Conservation (phyloP, 108 stramenopile species). For the Pelagomonas calceolata region DNA sequence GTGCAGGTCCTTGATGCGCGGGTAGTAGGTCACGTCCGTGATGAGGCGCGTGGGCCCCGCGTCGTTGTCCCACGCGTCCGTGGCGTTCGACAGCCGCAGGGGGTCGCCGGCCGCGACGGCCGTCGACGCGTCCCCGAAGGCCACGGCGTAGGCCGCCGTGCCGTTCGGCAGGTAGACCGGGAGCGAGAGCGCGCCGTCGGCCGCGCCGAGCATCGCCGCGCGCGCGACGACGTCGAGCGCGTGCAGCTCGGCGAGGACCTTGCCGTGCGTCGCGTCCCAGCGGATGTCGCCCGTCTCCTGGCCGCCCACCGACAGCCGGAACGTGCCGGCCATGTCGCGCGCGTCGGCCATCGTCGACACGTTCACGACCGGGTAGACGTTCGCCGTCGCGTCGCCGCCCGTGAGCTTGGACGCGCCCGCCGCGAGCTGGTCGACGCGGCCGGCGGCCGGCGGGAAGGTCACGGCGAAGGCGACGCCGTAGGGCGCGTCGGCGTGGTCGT, state of each 20-base stretch:
- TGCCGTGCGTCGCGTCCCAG: conserved; percentile 9
- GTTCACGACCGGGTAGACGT: conserved; percentile 24
- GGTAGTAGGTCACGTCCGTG: not conserved
- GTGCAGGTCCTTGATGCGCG: not conserved
- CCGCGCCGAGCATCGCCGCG: conserved; percentile 15
- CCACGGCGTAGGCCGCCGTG: not conserved
- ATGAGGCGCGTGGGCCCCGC: not conserved
- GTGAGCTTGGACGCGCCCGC: conserved; percentile 17
- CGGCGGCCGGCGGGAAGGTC: conserved; percentile 23
- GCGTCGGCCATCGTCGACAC: conserved; percentile 12
- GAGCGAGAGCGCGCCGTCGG: not conserved
- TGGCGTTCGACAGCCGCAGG: not conserved
- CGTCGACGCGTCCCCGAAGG: not conserved
- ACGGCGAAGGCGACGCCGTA: conserved; percentile 22
- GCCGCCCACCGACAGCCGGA: conserved; percentile 14
- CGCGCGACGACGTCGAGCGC: conserved; percentile 18
- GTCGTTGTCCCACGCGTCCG: not conserved
- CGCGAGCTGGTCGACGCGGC: conserved; percentile 15
- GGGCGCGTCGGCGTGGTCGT: conserved; percentile 12
- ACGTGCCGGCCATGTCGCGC: conserved; percentile 24
- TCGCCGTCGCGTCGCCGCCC: conserved; percentile 18
- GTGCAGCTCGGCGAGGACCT: conserved; percentile 18
- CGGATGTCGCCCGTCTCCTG: conserved; percentile 17
- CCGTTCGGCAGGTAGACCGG: not conserved
- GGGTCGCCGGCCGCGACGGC: conserved; percentile 7